These are phyloP conservation scores for Polygonum maritimum DNA, from an alignment of 148 eudicot species.

Conservation along the genomic window DNA sequence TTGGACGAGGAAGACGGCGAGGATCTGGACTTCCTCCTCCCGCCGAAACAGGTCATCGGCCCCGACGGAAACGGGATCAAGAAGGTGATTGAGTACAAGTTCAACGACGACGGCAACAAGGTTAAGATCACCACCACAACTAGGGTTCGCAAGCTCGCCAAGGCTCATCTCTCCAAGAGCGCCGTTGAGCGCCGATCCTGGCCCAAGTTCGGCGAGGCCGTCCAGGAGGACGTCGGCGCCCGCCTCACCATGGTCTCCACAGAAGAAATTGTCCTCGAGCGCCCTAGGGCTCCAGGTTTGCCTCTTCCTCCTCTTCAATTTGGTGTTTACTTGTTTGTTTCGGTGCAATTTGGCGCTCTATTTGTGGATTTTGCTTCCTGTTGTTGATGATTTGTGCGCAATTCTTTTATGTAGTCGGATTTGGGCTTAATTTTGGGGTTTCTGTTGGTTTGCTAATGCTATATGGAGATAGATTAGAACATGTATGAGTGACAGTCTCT, in stretches of 20 bases:
- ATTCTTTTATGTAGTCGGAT: background rate
- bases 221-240: constrained; percentile 50
- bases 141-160: constrained; percentile 57
- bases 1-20: constrained; percentile 54
- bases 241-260: constrained; percentile 73
- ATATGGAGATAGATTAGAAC: background rate
- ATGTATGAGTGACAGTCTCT: background rate
- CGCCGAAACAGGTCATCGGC: constrained; percentile 59
- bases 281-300: constrained; percentile 54
- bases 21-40: constrained; percentile 45
- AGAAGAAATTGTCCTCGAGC: constrained; percentile 67
- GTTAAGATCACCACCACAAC: constrained; percentile 61
- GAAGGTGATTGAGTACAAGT: constrained; percentile 60
- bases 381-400: background rate
- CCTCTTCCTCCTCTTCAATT: background rate
- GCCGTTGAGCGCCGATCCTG: constrained; percentile 70
- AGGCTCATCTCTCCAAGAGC: constrained; percentile 55
- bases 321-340: background rate
- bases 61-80: constrained; percentile 63
- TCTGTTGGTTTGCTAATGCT: background rate
- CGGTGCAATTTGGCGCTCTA: background rate
- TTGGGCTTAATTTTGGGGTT: background rate
- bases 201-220: constrained; percentile 76
- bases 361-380: background rate
- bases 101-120: constrained; percentile 60